Base-by-base conservation (phyloP, 176 grass and related monocot genomes). In the Oryza meridionalis region DNA sequence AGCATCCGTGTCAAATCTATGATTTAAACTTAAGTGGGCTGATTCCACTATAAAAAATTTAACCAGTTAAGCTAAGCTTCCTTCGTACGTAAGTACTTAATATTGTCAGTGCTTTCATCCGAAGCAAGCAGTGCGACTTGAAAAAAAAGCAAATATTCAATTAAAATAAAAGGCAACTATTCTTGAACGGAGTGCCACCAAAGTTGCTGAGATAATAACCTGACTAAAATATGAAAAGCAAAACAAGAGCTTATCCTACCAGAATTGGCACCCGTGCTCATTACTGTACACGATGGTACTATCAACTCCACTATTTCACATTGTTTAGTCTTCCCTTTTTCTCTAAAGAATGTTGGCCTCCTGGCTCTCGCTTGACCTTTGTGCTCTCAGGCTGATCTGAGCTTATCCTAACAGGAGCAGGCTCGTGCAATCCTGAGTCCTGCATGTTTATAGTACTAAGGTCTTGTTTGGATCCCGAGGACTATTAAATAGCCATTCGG, bases 61-160 rank as follows among this genome's bases (percentile, higher is more conserved):
- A 31, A 31, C 29, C 29, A 31, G 2, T 31, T 29, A 29, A 29
- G 29, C 2, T 31, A 31, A 2, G 29, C 2, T 31, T 2, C 0
- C 29, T 31, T 31, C 27, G 1, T 29, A 0, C 1, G 0, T 25
- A 9, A 65, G 50, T 50, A 38, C 15, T 24, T 32, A 17, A 74
- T 38, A 37, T 75, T 59, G 40, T 75, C 21, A 3, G n/a, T 5
- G 38, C 70, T 76, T 70, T 85, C 77, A 26, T 42, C 70, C 72
- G 72, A 81, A 85, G 72, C 82, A 65, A 81, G 65, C 42, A 70
- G 44, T 17, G 67, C 69, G 42, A 43, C 83, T 42, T 53, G 27
- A 31, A 31, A 31, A 64, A 61, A n/a, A 58, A n/a, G 40, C n/a
- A 85, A 35, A 77, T 0, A 24, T 79, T 40, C 14, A 51, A 9